These are phyloP conservation scores for Polygonum aviculare DNA, from an alignment of 148 eudicot species.

Conservation along the genomic window DNA sequence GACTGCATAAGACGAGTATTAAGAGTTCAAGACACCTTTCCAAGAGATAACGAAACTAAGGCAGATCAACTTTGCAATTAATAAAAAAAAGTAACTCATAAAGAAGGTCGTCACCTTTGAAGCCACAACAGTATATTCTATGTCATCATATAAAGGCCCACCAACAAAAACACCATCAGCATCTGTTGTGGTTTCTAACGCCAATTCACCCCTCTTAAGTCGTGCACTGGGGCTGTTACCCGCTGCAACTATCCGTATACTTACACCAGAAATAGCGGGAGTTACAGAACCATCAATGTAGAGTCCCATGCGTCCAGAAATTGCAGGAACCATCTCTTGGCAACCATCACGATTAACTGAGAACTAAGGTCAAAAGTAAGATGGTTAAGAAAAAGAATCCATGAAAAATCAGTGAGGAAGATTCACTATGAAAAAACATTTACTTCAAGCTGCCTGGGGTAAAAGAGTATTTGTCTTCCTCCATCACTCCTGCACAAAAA, in stretches of 20 bases:
- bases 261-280: constrained; percentile 80
- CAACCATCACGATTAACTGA: constrained; percentile 62
- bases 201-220: constrained; percentile 64
- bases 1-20: constrained; percentile 37
- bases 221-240: constrained; percentile 56
- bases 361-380: constrained; percentile 39
- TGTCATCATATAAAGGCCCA: constrained; percentile 93
- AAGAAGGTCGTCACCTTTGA: constrained; percentile 58
- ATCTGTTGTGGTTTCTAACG: constrained; percentile 61
- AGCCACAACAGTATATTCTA: constrained; percentile 68
- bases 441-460: constrained; percentile 77
- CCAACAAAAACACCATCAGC: constrained; percentile 64
- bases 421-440: constrained; percentile 15
- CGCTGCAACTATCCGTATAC: constrained; percentile 55
- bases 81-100: neutral
- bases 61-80: neutral
- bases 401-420: neutral
- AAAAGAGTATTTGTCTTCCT: constrained; percentile 56
- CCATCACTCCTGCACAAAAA: constrained; percentile 36
- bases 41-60: neutral
- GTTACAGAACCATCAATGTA: constrained; percentile 96
- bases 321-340: constrained; percentile 57
- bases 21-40: neutral
- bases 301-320: constrained; percentile 74
- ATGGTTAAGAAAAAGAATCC: constrained; percentile 2